Base-by-base conservation (phyloP, 345 rosid species). In the Raphanus sativus region DNA sequence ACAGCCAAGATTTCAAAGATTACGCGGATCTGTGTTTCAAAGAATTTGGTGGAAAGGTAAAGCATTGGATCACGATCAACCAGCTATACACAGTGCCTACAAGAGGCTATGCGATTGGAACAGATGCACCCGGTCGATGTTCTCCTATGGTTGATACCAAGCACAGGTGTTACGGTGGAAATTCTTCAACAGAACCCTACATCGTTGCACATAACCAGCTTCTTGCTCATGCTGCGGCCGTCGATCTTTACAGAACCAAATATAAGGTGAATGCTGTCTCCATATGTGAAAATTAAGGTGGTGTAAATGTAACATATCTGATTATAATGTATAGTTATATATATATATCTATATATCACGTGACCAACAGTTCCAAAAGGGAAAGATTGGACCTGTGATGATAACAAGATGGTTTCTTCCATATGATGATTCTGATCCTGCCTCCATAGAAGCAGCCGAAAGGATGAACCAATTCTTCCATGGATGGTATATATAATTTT, bases 121-220 rank as follows among this genome's bases (percentile, higher is more conserved):
- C 21, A 21, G 21, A 21, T 21, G 21, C 21, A 21, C 21, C 21
- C 1, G 21, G 21, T 21, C 21, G 21, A 21, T 21, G 21, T 21
- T 21, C 21, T 21, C 21, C 21, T 21, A 21, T 21, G 21, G 21
- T 21, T 21, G 52, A 45, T 45, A 45, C 15, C 52, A 45, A 45
- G 52, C 6, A 12, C 15, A 45, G 52, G 52, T 45, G 86, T 59
- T 25, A 21, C 2, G 78, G 62, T 2, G 85, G 84, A 16, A 62
- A 81, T 21, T 84, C 84, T 8, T 62, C 38, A 24, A 73, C 70
- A 4, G 82, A 79, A 34, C 82, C 82, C 1, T 78, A 78, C 6
- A 28, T 42, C 0, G 77, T 67, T 36, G 73, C 82, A 28, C 82
- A 78, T 40, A 11, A 67, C 64, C 73, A 67, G 16, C 78, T 78